These are phyloP conservation scores for Hygrophoropsis aurantiaca DNA, from an alignment of 768 basidiomycete species.

Conservation along the genomic window DNA sequence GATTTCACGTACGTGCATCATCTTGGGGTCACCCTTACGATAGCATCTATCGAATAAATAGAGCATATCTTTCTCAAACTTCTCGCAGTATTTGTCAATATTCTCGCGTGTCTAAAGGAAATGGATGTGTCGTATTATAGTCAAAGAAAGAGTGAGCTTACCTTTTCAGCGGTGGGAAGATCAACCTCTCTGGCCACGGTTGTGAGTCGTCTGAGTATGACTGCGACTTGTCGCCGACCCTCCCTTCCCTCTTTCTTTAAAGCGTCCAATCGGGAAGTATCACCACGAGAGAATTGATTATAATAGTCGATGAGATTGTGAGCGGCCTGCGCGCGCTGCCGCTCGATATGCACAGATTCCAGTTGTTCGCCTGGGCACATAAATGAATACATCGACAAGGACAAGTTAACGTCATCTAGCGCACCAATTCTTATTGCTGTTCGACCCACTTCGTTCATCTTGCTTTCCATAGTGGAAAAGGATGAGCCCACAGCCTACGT, in stretches of 20 bases:
- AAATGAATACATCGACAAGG: constrained; percentile 11
- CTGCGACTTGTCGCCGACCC: constrained; percentile 85
- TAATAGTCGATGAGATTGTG: constrained; percentile 93
- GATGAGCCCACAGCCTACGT: constrained; percentile 81
- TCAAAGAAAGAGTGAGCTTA: constrained; percentile 27
- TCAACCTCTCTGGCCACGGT: constrained; percentile 94
- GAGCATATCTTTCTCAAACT: constrained; percentile 98
- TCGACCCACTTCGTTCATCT: constrained; percentile 90
- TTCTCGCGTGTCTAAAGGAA: constrained; percentile 73
- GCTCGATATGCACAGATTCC: constrained; percentile 89
- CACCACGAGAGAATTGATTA: constrained; percentile 84
- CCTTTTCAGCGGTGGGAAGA: constrained; percentile 78
- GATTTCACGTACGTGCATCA: constrained; percentile 83
- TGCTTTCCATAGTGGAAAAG: constrained; percentile 85
- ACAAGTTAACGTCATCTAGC: too few relatives aligned
- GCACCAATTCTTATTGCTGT: constrained; percentile 94
- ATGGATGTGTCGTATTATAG: neutral
- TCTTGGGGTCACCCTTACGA: constrained; percentile 94
- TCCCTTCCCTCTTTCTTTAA: constrained; percentile 87
- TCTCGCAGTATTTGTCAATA: constrained; percentile 97
- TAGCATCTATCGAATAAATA: constrained; percentile 95
- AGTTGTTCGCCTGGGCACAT: constrained; percentile 86
- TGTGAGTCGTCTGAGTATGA: constrained; percentile 80
- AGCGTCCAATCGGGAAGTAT: constrained; percentile 70
- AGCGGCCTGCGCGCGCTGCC: constrained; percentile 91